These are phyloP conservation scores for Suillus ampliporus DNA, from an alignment of 768 basidiomycete species.

Conservation along the genomic window DNA sequence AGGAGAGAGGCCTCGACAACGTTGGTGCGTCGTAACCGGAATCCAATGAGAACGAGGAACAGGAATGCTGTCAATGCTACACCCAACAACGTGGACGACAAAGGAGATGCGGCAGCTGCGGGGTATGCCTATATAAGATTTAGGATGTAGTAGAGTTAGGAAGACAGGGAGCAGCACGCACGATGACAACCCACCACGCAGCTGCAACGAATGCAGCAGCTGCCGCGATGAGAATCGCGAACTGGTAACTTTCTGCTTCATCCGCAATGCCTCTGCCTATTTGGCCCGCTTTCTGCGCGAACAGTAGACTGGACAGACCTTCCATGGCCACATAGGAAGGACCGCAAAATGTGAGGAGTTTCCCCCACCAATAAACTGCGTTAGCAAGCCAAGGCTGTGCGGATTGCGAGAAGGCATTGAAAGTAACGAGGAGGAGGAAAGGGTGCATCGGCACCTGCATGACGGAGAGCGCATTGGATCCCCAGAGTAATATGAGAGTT, in stretches of 20 bases:
- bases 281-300: slow-evolving; percentile 82
- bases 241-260: slow-evolving; percentile 79
- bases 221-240: slow-evolving; percentile 74
- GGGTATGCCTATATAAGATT: slow-evolving; percentile 68
- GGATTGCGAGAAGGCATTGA: slow-evolving; percentile 79
- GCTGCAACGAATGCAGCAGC: slow-evolving; percentile 82
- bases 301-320: slow-evolving; percentile 81
- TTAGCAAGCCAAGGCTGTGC: slow-evolving; percentile 61
- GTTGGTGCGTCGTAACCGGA: slow-evolving; percentile 86
- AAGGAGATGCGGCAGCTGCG: slow-evolving; percentile 78
- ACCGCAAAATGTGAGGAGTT: slow-evolving; percentile 68
- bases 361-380: slow-evolving; percentile 75
- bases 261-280: slow-evolving; percentile 73
- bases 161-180: slow-evolving; percentile 44
- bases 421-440: slow-evolving; percentile 83
- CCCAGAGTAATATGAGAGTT: slow-evolving; percentile 73
- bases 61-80: slow-evolving; percentile 87
- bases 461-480: slow-evolving; percentile 72
- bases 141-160: neutral
- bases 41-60: slow-evolving; percentile 92
- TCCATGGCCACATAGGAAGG: slow-evolving; percentile 85
- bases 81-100: slow-evolving; percentile 89
- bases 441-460: slow-evolving; percentile 88
- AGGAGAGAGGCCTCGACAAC: slow-evolving; percentile 91
- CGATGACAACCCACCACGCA: slow-evolving; percentile 86